A percentile compares a stretch with the other conserved stretches of the same genome.
Evolutionary conservation across 1,284 basidiomycete species (phyloP).

Genomic region (Ustilago bromivora): DNA sequence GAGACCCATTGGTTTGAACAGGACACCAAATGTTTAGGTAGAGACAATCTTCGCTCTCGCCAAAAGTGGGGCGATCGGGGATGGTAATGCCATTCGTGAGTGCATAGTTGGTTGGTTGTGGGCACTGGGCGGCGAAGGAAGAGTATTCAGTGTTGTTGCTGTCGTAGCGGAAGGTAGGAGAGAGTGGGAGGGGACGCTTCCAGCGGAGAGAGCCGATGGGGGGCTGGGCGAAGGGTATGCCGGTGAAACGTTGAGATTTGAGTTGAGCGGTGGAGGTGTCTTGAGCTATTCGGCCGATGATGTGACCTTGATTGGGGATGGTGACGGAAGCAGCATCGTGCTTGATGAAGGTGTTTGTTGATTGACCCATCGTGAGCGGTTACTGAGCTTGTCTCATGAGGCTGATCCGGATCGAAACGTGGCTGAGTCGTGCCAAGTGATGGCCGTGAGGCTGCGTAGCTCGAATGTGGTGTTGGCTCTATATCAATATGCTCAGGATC

Average conservation of each 20-base stretch:
- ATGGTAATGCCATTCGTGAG: constrained; percentile 30
- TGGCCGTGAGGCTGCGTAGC: too few relatives aligned
- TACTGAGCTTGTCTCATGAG: neutral
- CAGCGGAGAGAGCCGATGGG: constrained; percentile 44
- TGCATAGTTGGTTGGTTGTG: constrained; percentile 37
- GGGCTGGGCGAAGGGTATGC: constrained; percentile 51
- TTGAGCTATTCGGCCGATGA: constrained; percentile 22
- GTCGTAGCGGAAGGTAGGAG: constrained; percentile 29
- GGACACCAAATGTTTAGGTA: constrained; percentile 55
- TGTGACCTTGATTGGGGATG: constrained; percentile 30
- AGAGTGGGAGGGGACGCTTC: constrained; percentile 37
- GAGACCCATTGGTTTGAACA: constrained; percentile 3
- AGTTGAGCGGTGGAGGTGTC: constrained; percentile 22
- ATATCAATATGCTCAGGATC: neutral
- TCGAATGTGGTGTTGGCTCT: too few relatives aligned
- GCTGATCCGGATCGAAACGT: neutral
- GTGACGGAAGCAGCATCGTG: constrained; percentile 23
- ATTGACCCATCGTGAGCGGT: constrained; percentile 33
- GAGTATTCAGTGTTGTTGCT: constrained; percentile 26
- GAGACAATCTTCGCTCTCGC: constrained; percentile 49
- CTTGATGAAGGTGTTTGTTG: constrained; percentile 27
- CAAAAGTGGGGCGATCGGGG: constrained; percentile 4
- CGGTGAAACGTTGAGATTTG: constrained; percentile 44
- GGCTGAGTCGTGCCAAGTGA: neutral
- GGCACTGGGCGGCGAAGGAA: constrained; percentile 23